Conservation (phyloP, 305 asterid genomes). For the Fraxinus paxiana region DNA sequence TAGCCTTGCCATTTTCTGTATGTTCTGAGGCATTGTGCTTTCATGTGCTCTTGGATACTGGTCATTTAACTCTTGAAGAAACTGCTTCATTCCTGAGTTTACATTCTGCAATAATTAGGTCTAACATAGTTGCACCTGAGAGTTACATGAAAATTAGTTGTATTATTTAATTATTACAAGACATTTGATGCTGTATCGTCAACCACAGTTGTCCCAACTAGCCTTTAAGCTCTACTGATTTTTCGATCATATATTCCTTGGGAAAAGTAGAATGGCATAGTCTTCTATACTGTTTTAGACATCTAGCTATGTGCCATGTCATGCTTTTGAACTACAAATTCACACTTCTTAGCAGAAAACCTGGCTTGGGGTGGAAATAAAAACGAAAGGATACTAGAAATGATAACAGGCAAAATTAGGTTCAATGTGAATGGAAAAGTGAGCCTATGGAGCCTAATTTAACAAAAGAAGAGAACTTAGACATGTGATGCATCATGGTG, state of each 20-base stretch:
- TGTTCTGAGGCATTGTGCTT: neutral
- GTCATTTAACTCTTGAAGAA: neutral
- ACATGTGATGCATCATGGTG: neutral
- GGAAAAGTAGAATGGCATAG: neutral
- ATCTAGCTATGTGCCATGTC: neutral
- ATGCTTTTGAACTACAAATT: neutral
- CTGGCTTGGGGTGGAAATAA: neutral
- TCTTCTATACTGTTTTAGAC: neutral
- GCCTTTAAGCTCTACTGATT: neutral
- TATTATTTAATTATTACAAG: neutral
- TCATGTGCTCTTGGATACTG: neutral
- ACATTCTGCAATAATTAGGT: neutral
- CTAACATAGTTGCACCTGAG: neutral
- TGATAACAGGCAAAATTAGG: neutral
- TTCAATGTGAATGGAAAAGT: neutral
- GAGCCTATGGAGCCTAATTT: neutral
- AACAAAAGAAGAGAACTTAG: neutral
- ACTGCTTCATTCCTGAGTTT: neutral
- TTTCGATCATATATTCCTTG: neutral
- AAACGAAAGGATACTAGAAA: neutral
- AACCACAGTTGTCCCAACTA: neutral
- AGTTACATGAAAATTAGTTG: neutral
- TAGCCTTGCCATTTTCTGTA: neutral
- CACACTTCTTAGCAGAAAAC: neutral
- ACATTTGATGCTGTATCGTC: neutral